phyloP scores from a whole-genome alignment of 441 rosid species.

The Jatropha podagrica region DNA sequence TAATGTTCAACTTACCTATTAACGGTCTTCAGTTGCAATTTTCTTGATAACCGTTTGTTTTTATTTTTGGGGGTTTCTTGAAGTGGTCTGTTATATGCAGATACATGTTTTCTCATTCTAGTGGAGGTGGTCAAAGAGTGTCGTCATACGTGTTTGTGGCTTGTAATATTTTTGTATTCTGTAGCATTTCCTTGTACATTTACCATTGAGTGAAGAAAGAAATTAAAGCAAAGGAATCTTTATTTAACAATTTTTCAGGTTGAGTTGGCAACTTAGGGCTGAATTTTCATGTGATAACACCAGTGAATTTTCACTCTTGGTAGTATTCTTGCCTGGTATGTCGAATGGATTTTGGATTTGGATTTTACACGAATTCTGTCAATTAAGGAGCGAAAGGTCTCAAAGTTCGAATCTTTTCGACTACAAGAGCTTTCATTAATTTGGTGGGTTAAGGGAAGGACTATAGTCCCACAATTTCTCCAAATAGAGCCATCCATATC shows the following conservation, averaged over 20 bases:
- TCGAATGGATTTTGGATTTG: not conserved
- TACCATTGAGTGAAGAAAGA: constrained; percentile 16
- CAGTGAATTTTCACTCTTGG: not conserved
- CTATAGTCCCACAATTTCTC: not conserved
- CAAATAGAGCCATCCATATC: not conserved
- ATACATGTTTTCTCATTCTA: constrained; percentile 18
- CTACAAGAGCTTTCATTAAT: too few species aligned
- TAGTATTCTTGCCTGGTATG: not conserved
- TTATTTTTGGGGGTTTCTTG: constrained; percentile 9
- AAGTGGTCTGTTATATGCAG: constrained; percentile 13
- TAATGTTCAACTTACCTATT: not conserved
- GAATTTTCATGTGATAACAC: not conserved
- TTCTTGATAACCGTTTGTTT: not conserved
- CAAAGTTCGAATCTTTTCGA: too few species aligned
- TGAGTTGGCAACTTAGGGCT: constrained; percentile 9
- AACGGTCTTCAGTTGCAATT: constrained; percentile 6
- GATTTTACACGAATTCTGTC: too few species aligned
- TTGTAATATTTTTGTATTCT: constrained; percentile 30
- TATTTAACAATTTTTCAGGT: constrained; percentile 10
- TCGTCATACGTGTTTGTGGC: constrained; percentile 24
- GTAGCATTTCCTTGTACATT: constrained; percentile 32
- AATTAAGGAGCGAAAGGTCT: too few species aligned
- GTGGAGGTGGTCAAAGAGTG: constrained; percentile 19
- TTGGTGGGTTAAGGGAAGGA: too few species aligned
- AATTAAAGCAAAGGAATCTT: not conserved